These are phyloP conservation scores for Globisporangium sylvaticum DNA, from an alignment of 352 stramenopile genomes.

Conservation along the genomic window DNA sequence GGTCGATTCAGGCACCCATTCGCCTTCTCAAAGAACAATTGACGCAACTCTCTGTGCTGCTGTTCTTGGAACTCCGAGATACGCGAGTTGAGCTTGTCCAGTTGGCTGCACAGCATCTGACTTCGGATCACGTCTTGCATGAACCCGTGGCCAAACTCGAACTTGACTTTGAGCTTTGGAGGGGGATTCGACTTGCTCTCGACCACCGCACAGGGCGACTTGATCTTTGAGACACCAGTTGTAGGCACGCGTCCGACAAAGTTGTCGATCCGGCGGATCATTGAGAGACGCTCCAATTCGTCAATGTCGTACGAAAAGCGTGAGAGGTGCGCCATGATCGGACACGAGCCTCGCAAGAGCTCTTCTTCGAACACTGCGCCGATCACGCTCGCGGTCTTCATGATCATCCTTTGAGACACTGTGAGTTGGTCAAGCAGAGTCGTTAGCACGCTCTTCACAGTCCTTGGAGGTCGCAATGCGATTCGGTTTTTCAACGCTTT, in stretches of 20 bases:
- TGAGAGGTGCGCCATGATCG: conserved; percentile 66
- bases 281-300: conserved; percentile 64
- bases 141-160: conserved; percentile 83
- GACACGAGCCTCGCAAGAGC: conserved; percentile 56
- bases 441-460: conserved; percentile 80
- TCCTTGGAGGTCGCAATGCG: conserved; percentile 61
- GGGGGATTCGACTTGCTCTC: not conserved
- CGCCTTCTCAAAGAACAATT: conserved; percentile 73
- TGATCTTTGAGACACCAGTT: conserved; percentile 8
- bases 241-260: conserved; percentile 67
- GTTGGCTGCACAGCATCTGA: conserved; percentile 77
- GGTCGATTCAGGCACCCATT: conserved; percentile 51
- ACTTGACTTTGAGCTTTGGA: conserved; percentile 66
- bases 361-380: conserved; percentile 75
- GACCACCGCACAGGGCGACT: conserved; percentile 10
- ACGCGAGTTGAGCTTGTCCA: conserved; percentile 73
- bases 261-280: conserved; percentile 75
- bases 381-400: conserved; percentile 86
- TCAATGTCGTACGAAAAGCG: conserved; percentile 67
- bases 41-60: conserved; percentile 71
- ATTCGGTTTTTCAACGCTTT: conserved; percentile 68
- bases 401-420: conserved; percentile 79
- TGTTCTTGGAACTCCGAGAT: conserved; percentile 71
- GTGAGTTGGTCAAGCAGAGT: conserved; percentile 81
- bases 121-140: conserved; percentile 81